Base-by-base conservation (phyloP, 2,329 filamentous ascomycete species). In the Paecilomyces variotii region DNA sequence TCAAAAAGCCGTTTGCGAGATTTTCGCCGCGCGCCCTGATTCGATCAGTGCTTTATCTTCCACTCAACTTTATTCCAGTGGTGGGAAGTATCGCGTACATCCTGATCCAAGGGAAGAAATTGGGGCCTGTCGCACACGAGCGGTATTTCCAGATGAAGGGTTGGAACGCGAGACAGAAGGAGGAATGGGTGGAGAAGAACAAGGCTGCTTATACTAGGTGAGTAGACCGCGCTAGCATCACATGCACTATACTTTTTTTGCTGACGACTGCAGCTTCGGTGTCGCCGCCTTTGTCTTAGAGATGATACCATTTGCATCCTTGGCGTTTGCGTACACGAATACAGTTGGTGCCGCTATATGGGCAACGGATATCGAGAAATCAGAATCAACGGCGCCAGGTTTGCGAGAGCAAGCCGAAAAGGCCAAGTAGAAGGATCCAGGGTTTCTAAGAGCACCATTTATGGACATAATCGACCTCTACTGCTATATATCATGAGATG, bases 131-230 rank as follows among this genome's bases (percentile, higher is more conserved):
- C 0, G 78, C 79, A 39, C 81, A 84, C 68, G 70, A 73, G 2
- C 72, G 94, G 75, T 97, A 96, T 75, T 97, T 96, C 73, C 90
- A 96, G 77, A 81, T 97, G 61, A 97, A 97, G 78, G 84, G 84
- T 54, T 96, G 91, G 90, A 84, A 83, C 51, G 75, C 79, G 28
- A 78, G 78, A 10, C 83, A 90, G 72, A 83, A 80, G 67, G 80
- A 84, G 53, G 80, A 86, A 54, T 95, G 87, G 81, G 77, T 96
- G 25, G 79, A 86, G 64, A 79, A 84, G 67, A 84, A 91, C 64
- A 81, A 83, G 59, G 90, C 84, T 4, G 87, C 89, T 24, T 97
- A 96, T 76, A 89, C 90, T 10, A 86, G 88, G 89, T 94, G 78
- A 74, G 86, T 80, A 35, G 28, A 55, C 12, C 7, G 54, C 50